Evolutionary conservation across 345 rosid genomes (phyloP).

Genomic region (Toxicodendron radicans): DNA sequence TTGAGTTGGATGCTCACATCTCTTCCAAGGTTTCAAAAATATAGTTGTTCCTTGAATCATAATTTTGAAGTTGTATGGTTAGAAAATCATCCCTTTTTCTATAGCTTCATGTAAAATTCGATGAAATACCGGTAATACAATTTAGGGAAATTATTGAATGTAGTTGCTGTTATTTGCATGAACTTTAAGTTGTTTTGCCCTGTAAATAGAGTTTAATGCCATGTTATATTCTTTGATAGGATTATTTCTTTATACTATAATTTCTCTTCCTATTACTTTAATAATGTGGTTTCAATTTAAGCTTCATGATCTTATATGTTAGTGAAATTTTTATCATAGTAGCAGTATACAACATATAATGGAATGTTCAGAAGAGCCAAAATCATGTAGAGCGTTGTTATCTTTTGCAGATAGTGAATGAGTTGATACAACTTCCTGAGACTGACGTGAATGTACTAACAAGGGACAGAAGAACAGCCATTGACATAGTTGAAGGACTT

Average conservation of each 20-base stretch:
- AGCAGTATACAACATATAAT: neutral
- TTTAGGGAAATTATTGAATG: neutral
- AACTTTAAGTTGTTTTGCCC: neutral
- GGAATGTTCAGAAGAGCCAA: neutral
- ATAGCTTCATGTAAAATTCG: neutral
- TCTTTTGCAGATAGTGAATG: conserved; percentile 66
- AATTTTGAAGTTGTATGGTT: neutral
- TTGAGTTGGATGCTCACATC: neutral
- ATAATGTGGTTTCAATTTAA: no score
- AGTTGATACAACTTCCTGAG: conserved; percentile 61
- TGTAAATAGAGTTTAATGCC: neutral
- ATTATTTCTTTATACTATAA: neutral
- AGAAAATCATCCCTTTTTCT: neutral
- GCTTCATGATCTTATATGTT: neutral
- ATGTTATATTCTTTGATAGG: neutral
- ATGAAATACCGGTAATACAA: neutral
- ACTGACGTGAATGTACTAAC: conserved; percentile 78
- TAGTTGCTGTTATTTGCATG: neutral
- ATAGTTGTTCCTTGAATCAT: neutral
- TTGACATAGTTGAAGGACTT: conserved; percentile 84
- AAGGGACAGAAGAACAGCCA: conserved; percentile 75
- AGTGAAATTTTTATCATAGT: neutral
- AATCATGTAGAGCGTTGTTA: neutral
- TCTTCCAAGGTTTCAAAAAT: neutral
- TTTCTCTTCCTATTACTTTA: neutral